Evolutionary conservation across 2,329 filamentous ascomycete species (phyloP).

Genomic region (Sporothrix dimorphospora): DNA sequence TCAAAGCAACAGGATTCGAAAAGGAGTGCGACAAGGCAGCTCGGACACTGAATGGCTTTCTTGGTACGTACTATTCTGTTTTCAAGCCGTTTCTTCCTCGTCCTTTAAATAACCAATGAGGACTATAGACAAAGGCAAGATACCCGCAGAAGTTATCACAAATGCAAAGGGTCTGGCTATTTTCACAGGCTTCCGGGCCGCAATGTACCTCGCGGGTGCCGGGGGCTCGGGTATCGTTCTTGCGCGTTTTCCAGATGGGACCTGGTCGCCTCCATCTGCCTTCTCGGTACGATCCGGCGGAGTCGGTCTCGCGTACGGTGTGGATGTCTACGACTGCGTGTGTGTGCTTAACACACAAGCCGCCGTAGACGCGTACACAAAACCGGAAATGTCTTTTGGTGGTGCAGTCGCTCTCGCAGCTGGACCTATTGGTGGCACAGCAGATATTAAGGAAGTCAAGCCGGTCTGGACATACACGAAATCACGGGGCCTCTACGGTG

Average conservation of each 20-base stretch:
- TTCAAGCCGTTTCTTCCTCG: too few relatives aligned
- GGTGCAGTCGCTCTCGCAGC: neutral
- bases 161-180: constrained; percentile 4
- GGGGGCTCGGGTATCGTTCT: neutral
- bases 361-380: neutral
- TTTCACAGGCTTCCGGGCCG: constrained; percentile 1
- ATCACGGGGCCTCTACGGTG: neutral
- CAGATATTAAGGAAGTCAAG: neutral
- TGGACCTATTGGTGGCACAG: neutral
- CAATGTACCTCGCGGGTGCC: neutral
- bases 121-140: neutral
- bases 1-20: neutral
- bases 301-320: neutral
- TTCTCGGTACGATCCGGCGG: neutral
- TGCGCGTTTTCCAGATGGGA: neutral
- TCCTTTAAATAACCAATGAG: neutral
- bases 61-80: neutral
- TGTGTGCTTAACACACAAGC: neutral
- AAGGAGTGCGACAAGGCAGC: constrained; percentile 11
- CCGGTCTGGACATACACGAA: neutral
- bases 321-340: neutral
- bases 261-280: constrained; percentile 1
- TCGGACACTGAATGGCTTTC: neutral
- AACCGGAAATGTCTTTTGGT: constrained; percentile 1
- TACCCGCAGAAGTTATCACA: neutral